Evolutionary conservation across 371 early-diverging fungal species (phyloP).

Genomic region (Choanephora cucurbitarum): DNA sequence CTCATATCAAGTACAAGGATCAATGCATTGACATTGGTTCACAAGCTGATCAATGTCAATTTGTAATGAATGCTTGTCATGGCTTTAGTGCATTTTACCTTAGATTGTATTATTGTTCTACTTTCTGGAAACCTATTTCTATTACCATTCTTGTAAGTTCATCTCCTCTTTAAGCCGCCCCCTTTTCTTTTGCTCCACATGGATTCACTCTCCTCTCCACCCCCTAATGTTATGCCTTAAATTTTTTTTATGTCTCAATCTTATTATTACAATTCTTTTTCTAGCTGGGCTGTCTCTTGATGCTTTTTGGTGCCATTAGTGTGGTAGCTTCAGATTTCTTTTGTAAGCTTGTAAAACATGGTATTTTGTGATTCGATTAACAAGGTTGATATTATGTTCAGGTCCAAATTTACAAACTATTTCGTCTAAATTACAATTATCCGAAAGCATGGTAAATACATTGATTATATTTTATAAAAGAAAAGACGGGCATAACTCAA

Average conservation of each 20-base stretch:
- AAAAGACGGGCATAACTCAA: too few species aligned
- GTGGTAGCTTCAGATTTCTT: constrained; percentile 74
- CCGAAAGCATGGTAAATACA: constrained; percentile 64
- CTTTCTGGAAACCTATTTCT: constrained; percentile 39
- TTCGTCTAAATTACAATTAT: constrained; percentile 59
- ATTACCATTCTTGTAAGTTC: constrained; percentile 50
- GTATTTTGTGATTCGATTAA: too few species aligned
- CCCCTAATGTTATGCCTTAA: too few species aligned
- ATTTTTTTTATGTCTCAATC: neutral
- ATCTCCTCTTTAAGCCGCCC: too few species aligned
- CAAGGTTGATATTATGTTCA: constrained; percentile 10
- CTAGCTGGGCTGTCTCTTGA: constrained; percentile 34
- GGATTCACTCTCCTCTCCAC: neutral
- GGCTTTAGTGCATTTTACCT: constrained; percentile 59
- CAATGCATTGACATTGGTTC: constrained; percentile 41
- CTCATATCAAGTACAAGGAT: neutral
- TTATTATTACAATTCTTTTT: neutral
- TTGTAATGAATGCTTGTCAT: constrained; percentile 54
- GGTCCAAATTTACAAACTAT: constrained; percentile 70
- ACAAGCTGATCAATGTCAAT: constrained; percentile 57
- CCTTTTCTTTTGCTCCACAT: constrained; percentile 11
- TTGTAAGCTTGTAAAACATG: too few species aligned
- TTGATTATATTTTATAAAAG: neutral
- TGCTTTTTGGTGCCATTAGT: constrained; percentile 66
- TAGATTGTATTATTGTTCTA: constrained; percentile 62